Conservation (phyloP, 192 early-diverging fungal genomes). For the Coemansia sp. region DNA sequence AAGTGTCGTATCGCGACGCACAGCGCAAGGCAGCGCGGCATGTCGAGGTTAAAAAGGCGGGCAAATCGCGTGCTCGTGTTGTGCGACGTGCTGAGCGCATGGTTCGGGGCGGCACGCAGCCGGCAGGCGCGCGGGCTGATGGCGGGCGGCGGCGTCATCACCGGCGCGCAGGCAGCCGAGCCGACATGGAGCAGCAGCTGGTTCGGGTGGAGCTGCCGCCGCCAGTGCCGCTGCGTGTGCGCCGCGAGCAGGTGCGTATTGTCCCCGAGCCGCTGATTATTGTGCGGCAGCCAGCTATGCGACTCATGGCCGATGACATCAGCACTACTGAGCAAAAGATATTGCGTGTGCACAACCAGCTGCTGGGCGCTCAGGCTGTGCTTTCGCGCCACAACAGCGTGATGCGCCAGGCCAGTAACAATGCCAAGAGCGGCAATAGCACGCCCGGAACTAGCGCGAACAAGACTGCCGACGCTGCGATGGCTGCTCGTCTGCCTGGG, state of each 20-base stretch:
- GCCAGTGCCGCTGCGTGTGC: slow-evolving; percentile 55
- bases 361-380: slow-evolving; percentile 52
- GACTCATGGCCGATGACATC: not conserved
- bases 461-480: not conserved
- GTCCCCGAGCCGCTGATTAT: slow-evolving; percentile 54
- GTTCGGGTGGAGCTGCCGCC: slow-evolving; percentile 49
- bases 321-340: slow-evolving; percentile 35
- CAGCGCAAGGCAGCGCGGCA: slow-evolving; percentile 41
- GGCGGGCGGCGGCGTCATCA: slow-evolving; percentile 25
- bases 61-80: slow-evolving; percentile 26
- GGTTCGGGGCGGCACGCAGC: slow-evolving; percentile 37
- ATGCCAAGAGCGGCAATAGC: not conserved
- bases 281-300: slow-evolving; percentile 26
- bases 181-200: slow-evolving; percentile 52
- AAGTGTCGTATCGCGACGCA: slow-evolving; percentile 49
- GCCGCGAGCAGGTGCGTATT: slow-evolving; percentile 36
- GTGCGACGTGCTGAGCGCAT: slow-evolving; percentile 50
- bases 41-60: slow-evolving; percentile 25
- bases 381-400: slow-evolving; percentile 47
- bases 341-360: slow-evolving; percentile 52
- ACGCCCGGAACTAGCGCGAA: not conserved
- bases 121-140: slow-evolving; percentile 5
- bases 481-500: slow-evolving; percentile 2
- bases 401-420: slow-evolving; percentile 24
- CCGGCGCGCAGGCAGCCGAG: slow-evolving; percentile 36